Evolutionary conservation across 257 asterid genomes (phyloP).

Genomic region (Fraxinus excelsior): DNA sequence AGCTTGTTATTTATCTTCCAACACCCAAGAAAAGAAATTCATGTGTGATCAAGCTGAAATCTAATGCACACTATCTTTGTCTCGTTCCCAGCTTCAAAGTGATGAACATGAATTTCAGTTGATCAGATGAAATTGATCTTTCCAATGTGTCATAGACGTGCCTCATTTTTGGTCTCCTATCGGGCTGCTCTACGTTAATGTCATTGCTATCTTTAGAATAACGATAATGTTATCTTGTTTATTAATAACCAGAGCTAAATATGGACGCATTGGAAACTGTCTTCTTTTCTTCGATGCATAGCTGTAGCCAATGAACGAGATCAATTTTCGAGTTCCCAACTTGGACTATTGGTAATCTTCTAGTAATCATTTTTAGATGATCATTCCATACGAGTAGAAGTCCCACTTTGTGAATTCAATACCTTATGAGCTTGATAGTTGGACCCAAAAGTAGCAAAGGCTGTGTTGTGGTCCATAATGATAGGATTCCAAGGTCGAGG

Average conservation of each 20-base stretch:
- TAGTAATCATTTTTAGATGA: slow-evolving; percentile 81
- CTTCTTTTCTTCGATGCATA: slow-evolving; percentile 84
- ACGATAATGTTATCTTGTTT: slow-evolving; percentile 83
- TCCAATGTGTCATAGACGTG: slow-evolving; percentile 71
- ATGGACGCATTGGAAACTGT: slow-evolving; percentile 71
- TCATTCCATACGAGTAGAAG: slow-evolving; percentile 73
- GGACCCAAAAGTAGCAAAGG: slow-evolving; percentile 52
- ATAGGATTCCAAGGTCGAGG: slow-evolving; percentile 61
- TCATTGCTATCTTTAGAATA: slow-evolving; percentile 80
- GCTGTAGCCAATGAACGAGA: slow-evolving; percentile 80
- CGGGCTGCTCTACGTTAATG: slow-evolving; percentile 70
- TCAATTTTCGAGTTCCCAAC: slow-evolving; percentile 62
- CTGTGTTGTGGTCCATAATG: slow-evolving; percentile 48
- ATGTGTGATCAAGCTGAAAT: too few species aligned
- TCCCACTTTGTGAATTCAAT: slow-evolving; percentile 92
- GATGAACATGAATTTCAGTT: not conserved
- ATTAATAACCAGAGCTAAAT: slow-evolving; percentile 56
- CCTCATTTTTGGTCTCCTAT: slow-evolving; percentile 80
- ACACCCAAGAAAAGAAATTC: too few species aligned
- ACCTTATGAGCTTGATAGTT: slow-evolving; percentile 89
- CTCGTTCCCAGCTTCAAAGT: too few species aligned
- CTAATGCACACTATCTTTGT: too few species aligned
- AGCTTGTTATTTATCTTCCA: too few species aligned
- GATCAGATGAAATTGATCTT: slow-evolving; percentile 34
- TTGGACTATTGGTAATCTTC: slow-evolving; percentile 56